A percentile compares a stretch with the other conserved stretches of the same genome.
Conservation (phyloP, 1,139 yeast genomes). For the Diutina mesorugosa region DNA sequence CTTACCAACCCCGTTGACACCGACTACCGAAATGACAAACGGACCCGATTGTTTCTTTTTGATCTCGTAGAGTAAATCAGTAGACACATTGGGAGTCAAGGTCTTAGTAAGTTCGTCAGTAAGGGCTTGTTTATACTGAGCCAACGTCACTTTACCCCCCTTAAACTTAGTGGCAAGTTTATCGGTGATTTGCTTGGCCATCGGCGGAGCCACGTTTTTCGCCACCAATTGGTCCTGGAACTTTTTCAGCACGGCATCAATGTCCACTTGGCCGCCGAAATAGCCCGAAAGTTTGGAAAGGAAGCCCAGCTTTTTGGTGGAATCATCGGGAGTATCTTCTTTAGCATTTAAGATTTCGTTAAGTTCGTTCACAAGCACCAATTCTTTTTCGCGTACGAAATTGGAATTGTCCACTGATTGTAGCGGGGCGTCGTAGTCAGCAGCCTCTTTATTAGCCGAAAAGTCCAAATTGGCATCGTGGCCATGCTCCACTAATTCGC, state of each 20-base stretch:
- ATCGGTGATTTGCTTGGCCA: conserved; percentile 24
- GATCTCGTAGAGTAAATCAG: conserved; percentile 77
- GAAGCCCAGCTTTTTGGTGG: conserved; percentile 12
- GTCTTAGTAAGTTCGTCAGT: conserved; percentile 69
- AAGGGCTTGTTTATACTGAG: conserved; percentile 41
- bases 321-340: conserved; percentile 15
- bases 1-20: conserved; percentile 96
- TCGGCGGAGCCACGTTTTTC: conserved; percentile 30
- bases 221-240: conserved; percentile 30
- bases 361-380: conserved; percentile 30
- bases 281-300: conserved; percentile 24
- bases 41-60: conserved; percentile 42
- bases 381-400: conserved; percentile 24
- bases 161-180: conserved; percentile 16
- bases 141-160: conserved; percentile 18
- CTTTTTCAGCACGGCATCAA: conserved; percentile 28
- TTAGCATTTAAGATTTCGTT: conserved; percentile 27
- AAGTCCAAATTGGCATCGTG: not conserved
- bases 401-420: conserved; percentile 17
- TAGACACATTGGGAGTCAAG: conserved; percentile 84
- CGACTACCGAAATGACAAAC: conserved; percentile 90
- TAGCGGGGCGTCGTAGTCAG: conserved; percentile 15
- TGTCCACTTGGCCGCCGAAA: conserved; percentile 24
- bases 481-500: conserved; percentile 17
- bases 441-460: conserved; percentile 5